These are phyloP conservation scores for Erodium texanum DNA, from an alignment of 441 rosid species.

Conservation along the genomic window DNA sequence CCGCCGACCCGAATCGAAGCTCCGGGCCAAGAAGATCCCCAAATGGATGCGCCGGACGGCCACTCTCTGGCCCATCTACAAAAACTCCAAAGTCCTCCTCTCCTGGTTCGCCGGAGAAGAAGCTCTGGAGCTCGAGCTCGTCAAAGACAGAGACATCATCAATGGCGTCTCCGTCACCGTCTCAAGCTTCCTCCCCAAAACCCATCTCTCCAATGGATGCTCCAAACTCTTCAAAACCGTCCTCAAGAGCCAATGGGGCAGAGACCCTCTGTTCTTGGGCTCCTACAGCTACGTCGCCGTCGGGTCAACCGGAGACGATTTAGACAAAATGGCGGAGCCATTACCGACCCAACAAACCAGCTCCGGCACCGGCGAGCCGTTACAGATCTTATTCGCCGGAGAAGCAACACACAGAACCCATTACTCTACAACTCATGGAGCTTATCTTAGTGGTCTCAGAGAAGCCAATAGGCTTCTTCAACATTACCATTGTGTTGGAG, in stretches of 20 bases:
- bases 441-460: conserved; percentile 89
- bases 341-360: conserved; percentile 32
- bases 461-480: conserved; percentile 95
- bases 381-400: conserved; percentile 91
- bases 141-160: conserved; percentile 58
- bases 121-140: conserved; percentile 71
- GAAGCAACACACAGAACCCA: conserved; percentile 98
- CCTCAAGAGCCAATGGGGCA: conserved; percentile 82
- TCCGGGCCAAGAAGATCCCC: conserved; percentile 52
- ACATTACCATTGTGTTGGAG: conserved; percentile 56
- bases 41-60: conserved; percentile 96
- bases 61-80: conserved; percentile 60
- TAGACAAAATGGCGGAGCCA: conserved; percentile 77
- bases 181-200: conserved; percentile 32
- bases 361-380: conserved; percentile 8
- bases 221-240: conserved; percentile 28
- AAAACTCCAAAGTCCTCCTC: conserved; percentile 53
- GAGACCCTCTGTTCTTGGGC: conserved; percentile 76
- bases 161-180: conserved; percentile 55
- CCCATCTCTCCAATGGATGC: neutral
- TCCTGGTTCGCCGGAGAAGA: conserved; percentile 97
- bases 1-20: conserved; percentile 41
- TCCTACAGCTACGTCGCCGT: conserved; percentile 80
- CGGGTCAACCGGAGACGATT: conserved; percentile 83
- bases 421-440: conserved; percentile 95